Evolutionary conservation across 495 filamentous ascomycete species (phyloP).

Genomic region (Aspergillus avenaceus): DNA sequence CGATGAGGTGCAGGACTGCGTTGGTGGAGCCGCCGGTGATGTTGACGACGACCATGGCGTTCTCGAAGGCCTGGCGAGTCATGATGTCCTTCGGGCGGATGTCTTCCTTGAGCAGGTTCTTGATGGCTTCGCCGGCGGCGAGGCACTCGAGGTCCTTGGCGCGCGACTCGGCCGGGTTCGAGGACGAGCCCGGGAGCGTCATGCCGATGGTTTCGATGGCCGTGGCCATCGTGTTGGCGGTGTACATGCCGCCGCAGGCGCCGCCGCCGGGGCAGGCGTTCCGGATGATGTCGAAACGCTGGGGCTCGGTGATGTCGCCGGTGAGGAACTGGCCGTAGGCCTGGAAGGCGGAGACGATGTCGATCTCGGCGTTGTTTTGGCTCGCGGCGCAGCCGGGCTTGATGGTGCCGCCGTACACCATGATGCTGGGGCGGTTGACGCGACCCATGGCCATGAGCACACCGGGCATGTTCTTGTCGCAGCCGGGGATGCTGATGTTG

Average conservation of each 20-base stretch:
- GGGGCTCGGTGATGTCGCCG: slow-evolving; percentile 85
- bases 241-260: slow-evolving; percentile 99
- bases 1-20: slow-evolving; percentile 93
- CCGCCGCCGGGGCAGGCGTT: slow-evolving; percentile 91
- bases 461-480: slow-evolving; percentile 99
- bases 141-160: slow-evolving; percentile 85
- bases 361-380: slow-evolving; percentile 71
- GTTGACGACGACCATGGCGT: slow-evolving; percentile 93
- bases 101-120: slow-evolving; percentile 79
- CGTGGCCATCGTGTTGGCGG: slow-evolving; percentile 96
- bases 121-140: slow-evolving; percentile 79
- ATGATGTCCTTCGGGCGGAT: slow-evolving; percentile 87
- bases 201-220: slow-evolving; percentile 97
- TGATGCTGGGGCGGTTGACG: slow-evolving; percentile 86
- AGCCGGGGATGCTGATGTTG: slow-evolving; percentile 96
- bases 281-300: slow-evolving; percentile 90
- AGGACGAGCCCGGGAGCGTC: slow-evolving; percentile 89
- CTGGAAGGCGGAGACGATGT: slow-evolving; percentile 97
- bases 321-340: slow-evolving; percentile 93
- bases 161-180: slow-evolving; percentile 82
- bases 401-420: slow-evolving; percentile 97
- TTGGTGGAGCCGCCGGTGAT: slow-evolving; percentile 96
- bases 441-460: slow-evolving; percentile 97
- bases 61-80: slow-evolving; percentile 88
- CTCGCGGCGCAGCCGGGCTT: slow-evolving; percentile 78